Base-by-base conservation (phyloP, 371 early-diverging fungal genomes). In the Mortierella sp. region DNA sequence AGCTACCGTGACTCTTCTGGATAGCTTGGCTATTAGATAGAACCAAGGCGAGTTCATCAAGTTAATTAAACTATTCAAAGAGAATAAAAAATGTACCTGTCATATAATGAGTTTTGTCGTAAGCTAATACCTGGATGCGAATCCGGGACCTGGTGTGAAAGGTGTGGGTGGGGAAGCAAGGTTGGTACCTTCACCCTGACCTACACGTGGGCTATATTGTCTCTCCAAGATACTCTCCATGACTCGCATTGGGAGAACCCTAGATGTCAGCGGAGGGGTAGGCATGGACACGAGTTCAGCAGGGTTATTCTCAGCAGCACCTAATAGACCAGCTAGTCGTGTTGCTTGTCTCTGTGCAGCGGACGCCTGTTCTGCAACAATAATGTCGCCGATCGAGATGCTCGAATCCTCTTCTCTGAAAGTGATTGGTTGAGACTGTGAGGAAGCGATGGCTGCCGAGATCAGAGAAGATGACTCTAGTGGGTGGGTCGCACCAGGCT, bases 401-500 rank as follows among this genome's bases (percentile, higher is more conserved):
- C 45, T 35, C 19, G 67, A 62, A 54, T 70, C 62, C 42, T 63
- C 66, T 26, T 75, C 70, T 8, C 53, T 65, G 34, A 74, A 74
- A 15, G 64, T 67, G 60, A 67, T 67, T 12, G 49, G 53, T 1
- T 64, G 57, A 23, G 64, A 23, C 12, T 29, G 29, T 19, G 43
- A 37, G 9, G 56, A 3, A 15, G 12, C 35, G 23, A 35, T 62
- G 19, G 17, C 57, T 9, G 51, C 32, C 19, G 68, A n/a, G 3
- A 45, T 45, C 19, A 55, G 12, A 4, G 66, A 32, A 17, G 69
- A 37, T 22, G 60, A 59, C 51, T 72, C 72, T 13, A 72, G 34
- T 0, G 78, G 78, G 23, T 77, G 77, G 12, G 78, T 72, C 2
- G 72, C 61, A 5, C 61, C 69, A n/a, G 66, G 58, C 45, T 77